Evolutionary conservation across 1,284 basidiomycete species (phyloP).

Genomic region (Fomitopsis palustris): DNA sequence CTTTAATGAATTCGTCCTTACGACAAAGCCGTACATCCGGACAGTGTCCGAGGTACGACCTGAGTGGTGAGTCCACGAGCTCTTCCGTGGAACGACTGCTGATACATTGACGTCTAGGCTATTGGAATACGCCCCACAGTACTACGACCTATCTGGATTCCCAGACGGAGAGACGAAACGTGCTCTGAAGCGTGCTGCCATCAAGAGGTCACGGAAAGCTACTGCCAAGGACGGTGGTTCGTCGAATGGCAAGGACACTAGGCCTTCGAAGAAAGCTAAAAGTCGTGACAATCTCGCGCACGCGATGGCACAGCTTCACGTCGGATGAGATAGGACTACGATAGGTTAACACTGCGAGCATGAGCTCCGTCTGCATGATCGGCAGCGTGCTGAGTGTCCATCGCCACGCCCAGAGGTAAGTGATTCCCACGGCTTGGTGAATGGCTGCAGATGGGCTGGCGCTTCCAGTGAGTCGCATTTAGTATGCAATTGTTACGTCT

Average conservation of each 20-base stretch:
- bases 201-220: constrained; percentile 37
- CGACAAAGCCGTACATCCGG: constrained; percentile 86
- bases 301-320: no score
- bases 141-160: constrained; percentile 76
- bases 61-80: constrained; percentile 67
- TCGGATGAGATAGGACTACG: no score
- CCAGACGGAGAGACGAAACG: constrained; percentile 74
- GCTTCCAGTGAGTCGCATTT: no score
- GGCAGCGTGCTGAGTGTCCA: no score
- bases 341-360: no score
- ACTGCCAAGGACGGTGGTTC: background rate
- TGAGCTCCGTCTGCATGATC: no score
- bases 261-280: background rate
- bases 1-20: constrained; percentile 98
- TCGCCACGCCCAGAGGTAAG: no score
- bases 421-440: no score
- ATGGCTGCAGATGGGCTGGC: no score
- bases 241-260: background rate
- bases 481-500: no score
- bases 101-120: constrained; percentile 51
- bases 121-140: constrained; percentile 77
- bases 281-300: no score
- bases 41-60: constrained; percentile 87
- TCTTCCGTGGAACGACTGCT: background rate
- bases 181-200: constrained; percentile 40